phyloP scores from a whole-genome alignment of 163 green algal genomes.

The Scenedesmus sp. region DNA sequence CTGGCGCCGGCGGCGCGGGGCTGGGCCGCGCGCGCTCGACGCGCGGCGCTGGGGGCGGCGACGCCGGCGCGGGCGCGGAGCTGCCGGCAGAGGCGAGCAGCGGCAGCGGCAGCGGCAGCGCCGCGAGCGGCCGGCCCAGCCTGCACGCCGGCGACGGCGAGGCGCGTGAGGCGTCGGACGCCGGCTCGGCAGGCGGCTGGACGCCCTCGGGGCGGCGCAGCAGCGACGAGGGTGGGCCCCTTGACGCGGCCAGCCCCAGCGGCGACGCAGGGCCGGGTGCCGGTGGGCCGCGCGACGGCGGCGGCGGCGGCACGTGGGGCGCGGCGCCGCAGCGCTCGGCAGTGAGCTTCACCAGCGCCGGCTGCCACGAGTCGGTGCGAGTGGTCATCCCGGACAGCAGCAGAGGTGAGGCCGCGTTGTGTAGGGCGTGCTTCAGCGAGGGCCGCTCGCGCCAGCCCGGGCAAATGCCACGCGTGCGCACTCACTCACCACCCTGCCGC shows the following conservation, averaged over 20 bases:
- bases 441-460: background rate
- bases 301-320: background rate
- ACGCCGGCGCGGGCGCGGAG: too few species aligned
- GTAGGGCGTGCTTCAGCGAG: background rate
- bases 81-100: too few species aligned
- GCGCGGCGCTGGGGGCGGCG: background rate
- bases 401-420: background rate
- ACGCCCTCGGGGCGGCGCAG: too few species aligned
- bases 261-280: background rate
- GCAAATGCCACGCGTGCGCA: background rate
- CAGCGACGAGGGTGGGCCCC: background rate
- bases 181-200: too few species aligned
- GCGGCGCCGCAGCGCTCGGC: background rate
- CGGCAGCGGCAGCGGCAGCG: too few species aligned
- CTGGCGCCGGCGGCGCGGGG: background rate
- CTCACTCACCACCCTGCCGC: background rate
- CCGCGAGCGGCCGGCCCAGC: too few species aligned
- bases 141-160: too few species aligned
- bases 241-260: too few species aligned
- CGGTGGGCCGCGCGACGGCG: background rate
- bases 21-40: too few species aligned
- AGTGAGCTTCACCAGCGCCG: background rate
- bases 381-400: conserved; percentile 37
- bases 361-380: conserved; percentile 43
- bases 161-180: too few species aligned